Evolutionary conservation across 2,329 filamentous ascomycete genomes (phyloP).

Genomic region (Sordariomycetes sp.): DNA sequence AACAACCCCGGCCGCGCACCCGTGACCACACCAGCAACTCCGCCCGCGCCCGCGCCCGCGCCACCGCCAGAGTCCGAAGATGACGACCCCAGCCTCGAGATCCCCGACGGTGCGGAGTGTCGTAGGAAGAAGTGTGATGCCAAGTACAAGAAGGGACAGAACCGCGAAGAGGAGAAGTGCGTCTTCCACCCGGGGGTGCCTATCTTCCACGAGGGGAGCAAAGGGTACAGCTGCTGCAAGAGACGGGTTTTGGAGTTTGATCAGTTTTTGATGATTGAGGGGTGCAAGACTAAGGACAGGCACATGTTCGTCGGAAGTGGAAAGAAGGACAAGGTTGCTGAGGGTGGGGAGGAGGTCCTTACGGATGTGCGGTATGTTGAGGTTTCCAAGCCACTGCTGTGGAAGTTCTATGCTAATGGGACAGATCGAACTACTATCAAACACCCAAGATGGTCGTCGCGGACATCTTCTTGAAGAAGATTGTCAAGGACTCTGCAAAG

Average conservation of each 20-base stretch:
- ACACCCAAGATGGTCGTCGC: conserved; percentile 77
- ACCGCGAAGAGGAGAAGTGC: conserved; percentile 66
- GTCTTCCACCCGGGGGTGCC: conserved; percentile 82
- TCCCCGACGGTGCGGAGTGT: conserved; percentile 68
- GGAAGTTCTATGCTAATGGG: background rate
- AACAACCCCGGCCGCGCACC: conserved; percentile 29
- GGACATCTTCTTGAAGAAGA: conserved; percentile 94
- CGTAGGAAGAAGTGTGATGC: conserved; percentile 67
- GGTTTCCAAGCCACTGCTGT: background rate
- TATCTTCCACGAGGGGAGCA: conserved; percentile 96
- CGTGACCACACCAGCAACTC: conserved; percentile 32
- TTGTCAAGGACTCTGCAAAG: conserved; percentile 70
- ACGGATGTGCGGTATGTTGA: conserved; percentile 61
- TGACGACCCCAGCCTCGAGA: conserved; percentile 67
- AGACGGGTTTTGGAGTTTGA: conserved; percentile 91
- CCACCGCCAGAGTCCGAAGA: conserved; percentile 73
- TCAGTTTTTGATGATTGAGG: conserved; percentile 92
- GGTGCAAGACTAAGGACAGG: conserved; percentile 71
- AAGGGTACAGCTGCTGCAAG: conserved; percentile 97
- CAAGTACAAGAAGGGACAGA: conserved; percentile 51
- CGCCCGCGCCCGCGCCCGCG: conserved; percentile 42
- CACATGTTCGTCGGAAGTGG: conserved; percentile 82
- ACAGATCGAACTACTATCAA: conserved; percentile 82
- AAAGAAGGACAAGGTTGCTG: conserved; percentile 45
- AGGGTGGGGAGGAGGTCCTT: conserved; percentile 61